Evolutionary conservation across 78 protist species (phyloP).

Genomic region (Creolimax fragrantissima): DNA sequence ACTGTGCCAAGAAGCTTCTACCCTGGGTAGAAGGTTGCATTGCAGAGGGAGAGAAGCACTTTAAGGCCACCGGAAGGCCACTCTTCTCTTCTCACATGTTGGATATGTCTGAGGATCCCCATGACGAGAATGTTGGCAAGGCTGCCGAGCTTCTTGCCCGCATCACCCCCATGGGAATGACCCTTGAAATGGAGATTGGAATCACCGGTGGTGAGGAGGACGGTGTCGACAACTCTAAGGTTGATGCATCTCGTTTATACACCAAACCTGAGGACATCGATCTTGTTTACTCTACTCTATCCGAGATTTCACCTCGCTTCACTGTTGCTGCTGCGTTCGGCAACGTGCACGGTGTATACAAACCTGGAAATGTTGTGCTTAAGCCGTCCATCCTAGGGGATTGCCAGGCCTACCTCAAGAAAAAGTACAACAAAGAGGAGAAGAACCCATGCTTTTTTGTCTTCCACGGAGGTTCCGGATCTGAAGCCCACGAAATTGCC

Average conservation of each 20-base stretch:
- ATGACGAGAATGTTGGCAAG: conserved; percentile 6
- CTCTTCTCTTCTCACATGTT: conserved; percentile 68
- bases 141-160: neutral
- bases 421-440: conserved; percentile 17
- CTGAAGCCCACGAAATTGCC: conserved; percentile 35
- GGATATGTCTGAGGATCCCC: conserved; percentile 58
- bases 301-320: conserved; percentile 25
- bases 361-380: conserved; percentile 56
- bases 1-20: conserved; percentile 52
- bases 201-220: conserved; percentile 74
- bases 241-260: conserved; percentile 37
- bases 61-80: conserved; percentile 47
- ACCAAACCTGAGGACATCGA: conserved; percentile 55
- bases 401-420: conserved; percentile 37
- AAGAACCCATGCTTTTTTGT: conserved; percentile 47
- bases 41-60: conserved; percentile 49
- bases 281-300: conserved; percentile 37
- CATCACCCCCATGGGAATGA: conserved; percentile 15
- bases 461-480: conserved; percentile 71
- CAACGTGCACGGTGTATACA: conserved; percentile 69
- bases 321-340: conserved; percentile 67
- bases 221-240: conserved; percentile 54
- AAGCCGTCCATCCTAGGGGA: conserved; percentile 48
- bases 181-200: conserved; percentile 71
- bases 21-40: conserved; percentile 65